Conservation (phyloP, 106 monocot species). For the Dendrobium nobile region DNA sequence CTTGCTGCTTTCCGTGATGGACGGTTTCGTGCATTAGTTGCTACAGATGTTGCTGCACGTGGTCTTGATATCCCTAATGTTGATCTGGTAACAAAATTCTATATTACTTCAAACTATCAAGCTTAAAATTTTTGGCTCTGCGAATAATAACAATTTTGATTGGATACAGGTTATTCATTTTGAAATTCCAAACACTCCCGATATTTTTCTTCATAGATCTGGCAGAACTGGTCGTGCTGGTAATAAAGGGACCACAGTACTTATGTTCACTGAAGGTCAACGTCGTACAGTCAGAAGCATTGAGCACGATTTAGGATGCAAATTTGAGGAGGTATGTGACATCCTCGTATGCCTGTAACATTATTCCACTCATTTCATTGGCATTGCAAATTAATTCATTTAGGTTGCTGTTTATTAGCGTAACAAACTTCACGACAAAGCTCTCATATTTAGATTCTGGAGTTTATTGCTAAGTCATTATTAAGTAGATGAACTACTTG, state of each 20-base stretch:
- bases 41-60: constrained; percentile 19
- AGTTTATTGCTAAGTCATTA: background rate
- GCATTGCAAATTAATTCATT: too few relatives aligned
- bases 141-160: background rate
- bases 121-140: background rate
- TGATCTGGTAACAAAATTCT: constrained; percentile 13
- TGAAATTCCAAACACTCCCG: constrained; percentile 37
- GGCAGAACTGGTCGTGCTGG: constrained; percentile 51
- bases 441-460: background rate
- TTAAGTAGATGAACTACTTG: too few relatives aligned
- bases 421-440: background rate
- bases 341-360: background rate
- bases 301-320: constrained; percentile 28
- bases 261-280: constrained; percentile 37
- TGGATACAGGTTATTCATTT: constrained; percentile 41
- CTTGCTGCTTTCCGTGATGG: constrained; percentile 37
- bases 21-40: constrained; percentile 37
- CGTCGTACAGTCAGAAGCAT: constrained; percentile 24
- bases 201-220: constrained; percentile 45
- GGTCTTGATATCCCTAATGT: constrained; percentile 43
- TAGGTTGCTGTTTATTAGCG: background rate
- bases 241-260: constrained; percentile 32
- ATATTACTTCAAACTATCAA: background rate
- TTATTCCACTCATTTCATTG: background rate
- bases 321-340: constrained; percentile 24